Conservation (phyloP, 2,329 filamentous ascomycete species). For the Cladophialophora immunda region DNA sequence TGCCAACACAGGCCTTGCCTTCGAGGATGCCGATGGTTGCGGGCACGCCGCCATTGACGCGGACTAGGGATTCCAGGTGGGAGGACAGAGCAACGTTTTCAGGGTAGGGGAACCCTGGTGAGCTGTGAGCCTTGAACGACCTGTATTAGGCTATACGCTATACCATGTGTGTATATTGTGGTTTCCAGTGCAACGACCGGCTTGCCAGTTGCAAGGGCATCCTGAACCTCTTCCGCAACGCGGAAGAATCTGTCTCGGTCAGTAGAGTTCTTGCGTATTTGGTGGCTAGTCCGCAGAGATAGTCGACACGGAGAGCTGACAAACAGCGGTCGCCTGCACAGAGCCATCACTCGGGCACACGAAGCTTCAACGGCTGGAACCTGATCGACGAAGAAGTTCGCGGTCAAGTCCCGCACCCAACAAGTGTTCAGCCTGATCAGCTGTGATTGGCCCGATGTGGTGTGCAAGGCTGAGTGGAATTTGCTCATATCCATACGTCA, state of each 20-base stretch:
- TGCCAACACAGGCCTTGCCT: slow-evolving; percentile 82
- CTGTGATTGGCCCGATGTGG: slow-evolving; percentile 5
- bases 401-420: not conserved
- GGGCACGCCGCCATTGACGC: slow-evolving; percentile 81
- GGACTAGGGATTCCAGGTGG: slow-evolving; percentile 81
- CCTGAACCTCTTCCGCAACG: slow-evolving; percentile 82
- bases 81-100: slow-evolving; percentile 79
- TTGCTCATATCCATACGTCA: slow-evolving; percentile 12
- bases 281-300: not conserved
- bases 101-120: slow-evolving; percentile 72
- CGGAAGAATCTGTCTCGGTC: slow-evolving; percentile 61
- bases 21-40: slow-evolving; percentile 90
- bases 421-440: slow-evolving; percentile 6
- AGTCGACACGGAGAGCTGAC: not conserved
- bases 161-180: slow-evolving; percentile 95
- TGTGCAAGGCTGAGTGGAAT: slow-evolving; percentile 8
- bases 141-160: slow-evolving; percentile 6
- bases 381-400: not conserved
- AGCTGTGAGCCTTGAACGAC: slow-evolving; percentile 19
- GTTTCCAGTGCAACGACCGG: slow-evolving; percentile 94
- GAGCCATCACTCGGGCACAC: slow-evolving; percentile 15
- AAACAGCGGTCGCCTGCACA: slow-evolving; percentile 1
- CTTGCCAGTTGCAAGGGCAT: slow-evolving; percentile 75
- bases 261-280: slow-evolving; percentile 21
- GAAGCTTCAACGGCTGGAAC: not conserved